phyloP scores from a whole-genome alignment of 768 basidiomycete genomes.

The Rhodotorula graminis region DNA sequence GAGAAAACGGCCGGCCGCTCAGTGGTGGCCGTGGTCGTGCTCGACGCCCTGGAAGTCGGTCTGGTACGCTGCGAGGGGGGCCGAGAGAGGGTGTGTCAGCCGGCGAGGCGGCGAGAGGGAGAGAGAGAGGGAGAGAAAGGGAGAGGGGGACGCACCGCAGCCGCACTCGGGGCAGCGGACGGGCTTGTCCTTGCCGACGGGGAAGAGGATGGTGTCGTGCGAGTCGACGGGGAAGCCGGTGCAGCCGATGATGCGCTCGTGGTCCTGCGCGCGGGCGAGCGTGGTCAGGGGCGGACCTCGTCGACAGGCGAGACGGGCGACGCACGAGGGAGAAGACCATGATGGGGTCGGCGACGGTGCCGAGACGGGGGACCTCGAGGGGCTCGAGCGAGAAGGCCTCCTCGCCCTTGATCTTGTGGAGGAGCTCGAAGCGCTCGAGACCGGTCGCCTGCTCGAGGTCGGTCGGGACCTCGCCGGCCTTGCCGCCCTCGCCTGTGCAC shows the following conservation, averaged over 20 bases:
- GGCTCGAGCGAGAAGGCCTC: conserved; percentile 85
- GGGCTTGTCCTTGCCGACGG: conserved; percentile 52
- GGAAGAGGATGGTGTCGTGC: conserved; percentile 64
- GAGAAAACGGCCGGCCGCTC: neutral
- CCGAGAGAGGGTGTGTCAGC: neutral
- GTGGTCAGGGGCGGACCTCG: neutral
- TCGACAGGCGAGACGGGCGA: conserved; percentile 32
- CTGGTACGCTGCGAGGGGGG: conserved; percentile 50
- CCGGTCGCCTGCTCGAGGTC: conserved; percentile 90
- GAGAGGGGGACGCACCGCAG: conserved; percentile 8
- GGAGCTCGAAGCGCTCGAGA: conserved; percentile 87
- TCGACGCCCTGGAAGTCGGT: conserved; percentile 64
- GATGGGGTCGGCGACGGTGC: conserved; percentile 81
- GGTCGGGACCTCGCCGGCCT: conserved; percentile 63
- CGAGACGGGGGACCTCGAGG: conserved; percentile 75
- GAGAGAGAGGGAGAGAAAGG: neutral
- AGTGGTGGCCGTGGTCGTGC: conserved; percentile 54
- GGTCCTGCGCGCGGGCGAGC: conserved; percentile 13
- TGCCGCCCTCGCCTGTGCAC: conserved; percentile 34
- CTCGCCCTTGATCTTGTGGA: conserved; percentile 80
- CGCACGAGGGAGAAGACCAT: conserved; percentile 79
- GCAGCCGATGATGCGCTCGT: conserved; percentile 74
- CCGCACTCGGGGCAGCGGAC: conserved; percentile 87
- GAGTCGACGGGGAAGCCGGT: conserved; percentile 92
- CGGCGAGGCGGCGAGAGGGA: neutral